phyloP scores from a whole-genome alignment of 495 filamentous ascomycete genomes.

The Schizothecium vesticola region DNA sequence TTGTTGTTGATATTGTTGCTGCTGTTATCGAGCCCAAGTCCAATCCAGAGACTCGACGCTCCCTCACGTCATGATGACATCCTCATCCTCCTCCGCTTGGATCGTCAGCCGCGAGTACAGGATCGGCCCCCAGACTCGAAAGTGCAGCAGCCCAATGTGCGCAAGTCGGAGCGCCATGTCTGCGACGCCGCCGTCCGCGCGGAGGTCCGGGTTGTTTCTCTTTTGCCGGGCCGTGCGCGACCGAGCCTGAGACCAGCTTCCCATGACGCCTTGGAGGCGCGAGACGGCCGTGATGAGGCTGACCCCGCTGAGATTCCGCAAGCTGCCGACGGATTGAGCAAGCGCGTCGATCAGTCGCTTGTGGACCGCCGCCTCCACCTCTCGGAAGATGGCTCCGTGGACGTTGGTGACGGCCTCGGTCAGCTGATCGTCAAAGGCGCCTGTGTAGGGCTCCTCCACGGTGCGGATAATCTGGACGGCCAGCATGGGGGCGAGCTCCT shows the following conservation, averaged over 20 bases:
- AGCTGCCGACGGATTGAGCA: constrained; percentile 44
- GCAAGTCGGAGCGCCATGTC: constrained; percentile 69
- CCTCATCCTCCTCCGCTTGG: background rate
- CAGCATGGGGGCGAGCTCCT: constrained; percentile 36
- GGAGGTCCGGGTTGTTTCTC: constrained; percentile 27
- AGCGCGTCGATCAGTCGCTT: constrained; percentile 37
- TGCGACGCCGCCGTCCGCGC: constrained; percentile 50
- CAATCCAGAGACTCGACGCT: background rate
- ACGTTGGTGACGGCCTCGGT: constrained; percentile 29
- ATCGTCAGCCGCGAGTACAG: background rate
- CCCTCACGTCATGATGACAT: background rate
- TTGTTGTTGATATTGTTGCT: background rate
- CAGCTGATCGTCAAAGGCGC: constrained; percentile 42
- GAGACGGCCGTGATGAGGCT: constrained; percentile 50
- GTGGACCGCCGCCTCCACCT: constrained; percentile 38
- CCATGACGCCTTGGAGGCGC: constrained; percentile 28
- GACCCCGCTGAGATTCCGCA: constrained; percentile 44
- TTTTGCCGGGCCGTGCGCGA: background rate
- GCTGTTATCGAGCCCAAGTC: background rate
- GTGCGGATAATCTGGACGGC: constrained; percentile 50
- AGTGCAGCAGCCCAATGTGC: constrained; percentile 77
- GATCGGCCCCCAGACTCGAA: constrained; percentile 67
- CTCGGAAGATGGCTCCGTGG: constrained; percentile 30
- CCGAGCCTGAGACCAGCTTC: background rate
- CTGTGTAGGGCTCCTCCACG: constrained; percentile 42